Percentiles rank a stretch among this genome's conserved stretches.
phyloP scores from a whole-genome alignment of 2,329 filamentous ascomycete genomes.

The Xylariales sp. region DNA sequence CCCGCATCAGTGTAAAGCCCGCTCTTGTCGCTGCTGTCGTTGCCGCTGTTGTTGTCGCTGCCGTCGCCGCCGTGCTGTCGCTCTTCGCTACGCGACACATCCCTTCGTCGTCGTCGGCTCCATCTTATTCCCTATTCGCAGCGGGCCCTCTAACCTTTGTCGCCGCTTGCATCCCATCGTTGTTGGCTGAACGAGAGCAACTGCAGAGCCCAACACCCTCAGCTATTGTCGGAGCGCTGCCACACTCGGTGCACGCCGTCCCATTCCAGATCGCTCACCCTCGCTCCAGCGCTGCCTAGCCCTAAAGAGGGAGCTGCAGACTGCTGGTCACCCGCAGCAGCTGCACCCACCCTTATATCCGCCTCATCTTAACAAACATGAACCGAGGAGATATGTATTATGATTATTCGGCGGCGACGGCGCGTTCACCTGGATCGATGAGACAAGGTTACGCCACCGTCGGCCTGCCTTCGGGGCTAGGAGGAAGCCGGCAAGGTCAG shows the following conservation, averaged over 20 bases:
- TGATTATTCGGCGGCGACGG: constrained; percentile 70
- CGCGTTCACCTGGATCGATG: constrained; percentile 79
- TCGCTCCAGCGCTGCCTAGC: constrained; percentile 26
- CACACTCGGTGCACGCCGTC: constrained; percentile 20
- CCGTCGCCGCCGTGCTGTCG: constrained; percentile 4
- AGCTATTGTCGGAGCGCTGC: constrained; percentile 13
- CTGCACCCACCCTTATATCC: constrained; percentile 43
- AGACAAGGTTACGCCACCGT: constrained; percentile 70
- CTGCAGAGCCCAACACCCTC: not conserved
- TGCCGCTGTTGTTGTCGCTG: constrained; percentile 7
- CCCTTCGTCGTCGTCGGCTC: not conserved
- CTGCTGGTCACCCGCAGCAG: constrained; percentile 48
- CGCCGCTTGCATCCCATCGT: not conserved
- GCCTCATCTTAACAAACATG: constrained; percentile 52
- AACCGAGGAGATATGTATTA: constrained; percentile 76
- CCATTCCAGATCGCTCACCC: constrained; percentile 16
- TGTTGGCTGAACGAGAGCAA: not conserved
- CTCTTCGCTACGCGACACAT: constrained; percentile 28
- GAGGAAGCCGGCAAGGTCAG: constrained; percentile 74
- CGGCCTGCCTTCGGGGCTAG: constrained; percentile 62
- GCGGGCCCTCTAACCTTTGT: not conserved
- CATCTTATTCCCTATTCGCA: not conserved
- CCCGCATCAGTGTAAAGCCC: constrained; percentile 21
- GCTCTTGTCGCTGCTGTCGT: constrained; percentile 3
- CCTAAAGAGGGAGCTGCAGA: constrained; percentile 48